These are phyloP conservation scores for Spergularia bocconei DNA, from an alignment of 148 eudicot genomes.

Conservation along the genomic window DNA sequence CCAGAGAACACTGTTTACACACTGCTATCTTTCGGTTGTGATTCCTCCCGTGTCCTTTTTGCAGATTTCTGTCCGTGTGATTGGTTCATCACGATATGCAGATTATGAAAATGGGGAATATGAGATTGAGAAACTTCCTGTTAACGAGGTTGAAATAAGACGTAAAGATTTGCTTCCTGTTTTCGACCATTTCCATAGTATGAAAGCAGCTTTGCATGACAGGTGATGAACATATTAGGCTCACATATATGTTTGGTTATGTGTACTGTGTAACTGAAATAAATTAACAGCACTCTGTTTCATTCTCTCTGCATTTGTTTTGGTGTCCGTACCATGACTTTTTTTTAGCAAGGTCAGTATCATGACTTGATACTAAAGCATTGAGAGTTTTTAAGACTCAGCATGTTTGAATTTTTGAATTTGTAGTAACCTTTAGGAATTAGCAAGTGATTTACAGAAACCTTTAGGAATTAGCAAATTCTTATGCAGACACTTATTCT, in stretches of 20 bases:
- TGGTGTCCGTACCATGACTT: background rate
- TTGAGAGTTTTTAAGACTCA: background rate
- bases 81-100: conserved; percentile 18
- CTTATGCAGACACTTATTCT: no score
- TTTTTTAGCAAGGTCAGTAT: background rate
- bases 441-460: background rate
- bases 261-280: background rate
- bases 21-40: conserved; percentile 5
- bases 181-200: conserved; percentile 33
- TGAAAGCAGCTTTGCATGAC: conserved; percentile 19
- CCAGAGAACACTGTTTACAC: background rate
- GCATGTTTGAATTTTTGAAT: background rate
- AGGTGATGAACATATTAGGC: conserved; percentile 23
- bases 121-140: conserved; percentile 36
- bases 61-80: conserved; percentile 32
- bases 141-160: conserved; percentile 34
- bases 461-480: background rate
- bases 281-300: background rate
- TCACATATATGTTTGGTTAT: background rate
- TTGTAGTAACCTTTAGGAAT: background rate
- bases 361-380: background rate
- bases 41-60: conserved; percentile 11
- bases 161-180: conserved; percentile 47
- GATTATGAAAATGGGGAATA: conserved; percentile 34
- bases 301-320: background rate